Evolutionary conservation across 306 rosid genomes (phyloP), one percentile per base, ranked within the genome.

Genomic region (Rosa multiflora): DNA sequence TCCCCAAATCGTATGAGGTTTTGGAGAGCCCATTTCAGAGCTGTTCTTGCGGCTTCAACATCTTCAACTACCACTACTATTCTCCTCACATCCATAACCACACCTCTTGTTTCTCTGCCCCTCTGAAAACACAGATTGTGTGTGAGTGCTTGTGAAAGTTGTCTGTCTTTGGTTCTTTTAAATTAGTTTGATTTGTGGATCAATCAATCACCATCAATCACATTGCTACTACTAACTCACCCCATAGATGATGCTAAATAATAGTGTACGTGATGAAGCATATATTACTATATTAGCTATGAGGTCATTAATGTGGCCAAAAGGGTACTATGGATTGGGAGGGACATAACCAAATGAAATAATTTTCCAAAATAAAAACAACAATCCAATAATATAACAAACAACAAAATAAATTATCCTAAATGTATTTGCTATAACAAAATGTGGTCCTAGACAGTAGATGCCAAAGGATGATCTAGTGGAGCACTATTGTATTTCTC

Each of bases 11-110:
- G 92, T 75, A 91, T 67, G 40, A 92, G 87, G 76, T 94, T 92
- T 49, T 74, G 81, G 17, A 94, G 97, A 48, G 95, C 92, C 99
- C 99, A 94, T 70, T 77, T 66, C 23, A 94, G 87, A 49, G 97
- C 99, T 11, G 87, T 89, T 88, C 91, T 91, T 11, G 99, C 90
- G 66, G 78, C 94, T n/a, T 91, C 97, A 58, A 75, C 95, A 32
- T 94, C 99, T 83, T 94, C 99, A 43, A 94, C 99, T 32, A 92
- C 88, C 43, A 90, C 97, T 59, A 81, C 94, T 53, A 92, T 92
- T 87, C 89, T 91, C 86, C 94, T 87, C 83, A 44, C 86, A 88
- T 92, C 97, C 95, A 93, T 91, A n/a, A 10, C 44, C 32, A 10
- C 76, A 26, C 42, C 20, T 67, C 23, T 40, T 62, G 56, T 53